Evolutionary conservation across 1,284 basidiomycete genomes (phyloP).

Genomic region (Sanghuangporus weigelae): DNA sequence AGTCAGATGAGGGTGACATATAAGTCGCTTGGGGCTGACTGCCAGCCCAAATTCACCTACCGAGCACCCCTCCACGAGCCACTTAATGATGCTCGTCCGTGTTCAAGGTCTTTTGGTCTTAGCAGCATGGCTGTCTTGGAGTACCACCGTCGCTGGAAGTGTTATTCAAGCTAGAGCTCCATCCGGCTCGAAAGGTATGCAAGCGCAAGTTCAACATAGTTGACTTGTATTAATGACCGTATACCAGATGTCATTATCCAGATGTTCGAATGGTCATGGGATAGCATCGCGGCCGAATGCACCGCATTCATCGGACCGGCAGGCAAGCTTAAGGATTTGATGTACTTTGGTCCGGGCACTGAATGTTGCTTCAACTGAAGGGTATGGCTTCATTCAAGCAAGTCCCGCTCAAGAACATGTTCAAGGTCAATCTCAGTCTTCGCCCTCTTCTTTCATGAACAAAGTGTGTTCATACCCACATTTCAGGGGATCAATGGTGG

Average conservation of each 20-base stretch:
- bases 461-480: not conserved
- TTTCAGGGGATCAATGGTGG: constrained; percentile 48
- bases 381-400: constrained; percentile 62
- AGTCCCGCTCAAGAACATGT: constrained; percentile 30
- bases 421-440: constrained; percentile 13
- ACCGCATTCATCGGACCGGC: constrained; percentile 60
- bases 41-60: not conserved
- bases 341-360: not conserved
- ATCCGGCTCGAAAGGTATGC: not conserved
- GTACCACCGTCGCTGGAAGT: not conserved
- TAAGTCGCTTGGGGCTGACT: not conserved
- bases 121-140: not conserved
- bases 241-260: constrained; percentile 30
- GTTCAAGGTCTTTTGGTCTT: not conserved
- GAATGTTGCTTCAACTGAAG: constrained; percentile 14
- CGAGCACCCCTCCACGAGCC: not conserved
- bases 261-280: constrained; percentile 39
- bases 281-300: constrained; percentile 59
- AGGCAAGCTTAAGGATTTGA: constrained; percentile 22
- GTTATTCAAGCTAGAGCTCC: not conserved
- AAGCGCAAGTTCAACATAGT: not conserved
- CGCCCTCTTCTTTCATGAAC: not conserved
- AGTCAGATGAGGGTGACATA: not conserved
- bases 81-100: not conserved
- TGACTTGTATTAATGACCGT: not conserved